These are phyloP conservation scores for Hippophae tibetana DNA, from an alignment of 306 rosid species.

Conservation along the genomic window DNA sequence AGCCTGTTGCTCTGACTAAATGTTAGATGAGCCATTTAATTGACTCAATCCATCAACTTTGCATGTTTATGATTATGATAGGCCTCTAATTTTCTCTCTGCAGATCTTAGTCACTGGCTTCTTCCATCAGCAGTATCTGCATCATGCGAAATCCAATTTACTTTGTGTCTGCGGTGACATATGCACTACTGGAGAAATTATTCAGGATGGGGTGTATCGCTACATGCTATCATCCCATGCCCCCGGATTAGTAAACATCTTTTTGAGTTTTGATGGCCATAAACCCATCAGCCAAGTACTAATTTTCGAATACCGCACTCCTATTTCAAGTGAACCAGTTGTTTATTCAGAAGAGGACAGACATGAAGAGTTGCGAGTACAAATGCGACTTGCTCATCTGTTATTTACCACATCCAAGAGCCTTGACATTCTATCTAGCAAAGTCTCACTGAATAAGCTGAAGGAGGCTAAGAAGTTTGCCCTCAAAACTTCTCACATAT, in stretches of 20 bases:
- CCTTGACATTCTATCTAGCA: constrained; percentile 47
- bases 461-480: constrained; percentile 63
- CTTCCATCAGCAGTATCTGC: constrained; percentile 42
- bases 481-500: constrained; percentile 41
- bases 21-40: neutral
- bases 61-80: neutral
- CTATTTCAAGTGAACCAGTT: constrained; percentile 32
- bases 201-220: constrained; percentile 83
- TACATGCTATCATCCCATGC: constrained; percentile 59
- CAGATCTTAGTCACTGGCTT: constrained; percentile 78
- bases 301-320: constrained; percentile 66
- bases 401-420: constrained; percentile 55
- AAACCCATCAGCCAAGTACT: constrained; percentile 82
- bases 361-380: constrained; percentile 54
- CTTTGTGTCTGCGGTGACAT: constrained; percentile 65
- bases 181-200: constrained; percentile 45
- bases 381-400: constrained; percentile 62
- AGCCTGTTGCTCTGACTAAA: constrained; percentile 1
- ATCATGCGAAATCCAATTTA: constrained; percentile 56
- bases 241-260: constrained; percentile 54
- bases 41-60: neutral
- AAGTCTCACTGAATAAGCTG: constrained; percentile 36
- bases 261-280: constrained; percentile 64
- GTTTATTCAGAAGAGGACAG: constrained; percentile 37
- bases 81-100: constrained; percentile 16